Evolutionary conservation across 2,329 filamentous ascomycete genomes (phyloP).

Genomic region (Chaetomium sp.): DNA sequence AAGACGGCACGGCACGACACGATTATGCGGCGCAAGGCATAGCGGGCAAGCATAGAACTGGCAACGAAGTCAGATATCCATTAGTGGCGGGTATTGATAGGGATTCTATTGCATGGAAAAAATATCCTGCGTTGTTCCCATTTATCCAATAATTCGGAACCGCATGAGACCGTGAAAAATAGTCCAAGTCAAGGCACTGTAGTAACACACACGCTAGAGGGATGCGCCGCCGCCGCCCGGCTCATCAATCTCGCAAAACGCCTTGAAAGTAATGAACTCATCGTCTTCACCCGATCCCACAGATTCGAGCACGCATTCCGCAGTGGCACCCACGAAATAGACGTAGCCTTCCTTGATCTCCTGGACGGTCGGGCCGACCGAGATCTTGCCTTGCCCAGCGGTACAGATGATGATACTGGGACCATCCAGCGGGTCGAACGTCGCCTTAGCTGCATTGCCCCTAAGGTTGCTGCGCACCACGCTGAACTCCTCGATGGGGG

Average conservation of each 20-base stretch:
- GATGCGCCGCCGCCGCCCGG: constrained; percentile 33
- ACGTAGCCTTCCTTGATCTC: constrained; percentile 68
- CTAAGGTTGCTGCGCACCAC: constrained; percentile 77
- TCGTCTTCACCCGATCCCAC: constrained; percentile 49
- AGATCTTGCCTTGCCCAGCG: constrained; percentile 71
- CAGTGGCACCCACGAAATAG: constrained; percentile 82
- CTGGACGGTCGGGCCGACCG: constrained; percentile 74
- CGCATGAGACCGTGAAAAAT: no score
- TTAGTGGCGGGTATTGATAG: no score
- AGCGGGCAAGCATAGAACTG: no score
- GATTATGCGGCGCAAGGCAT: no score
- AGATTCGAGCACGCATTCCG: constrained; percentile 73
- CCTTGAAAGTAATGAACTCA: constrained; percentile 82
- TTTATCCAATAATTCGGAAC: no score
- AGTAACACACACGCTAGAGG: constrained; percentile 8
- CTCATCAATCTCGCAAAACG: constrained; percentile 76
- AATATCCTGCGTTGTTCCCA: no score
- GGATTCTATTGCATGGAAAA: no score
- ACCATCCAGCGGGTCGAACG: constrained; percentile 78
- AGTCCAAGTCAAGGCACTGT: not conserved
- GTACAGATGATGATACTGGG: constrained; percentile 94
- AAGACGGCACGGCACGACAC: no score
- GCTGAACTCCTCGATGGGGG: constrained; percentile 92
- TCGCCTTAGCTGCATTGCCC: constrained; percentile 67
- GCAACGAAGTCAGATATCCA: no score